Conservation (phyloP, 129 eudicot genomes). For the Sambucus nigra region DNA sequence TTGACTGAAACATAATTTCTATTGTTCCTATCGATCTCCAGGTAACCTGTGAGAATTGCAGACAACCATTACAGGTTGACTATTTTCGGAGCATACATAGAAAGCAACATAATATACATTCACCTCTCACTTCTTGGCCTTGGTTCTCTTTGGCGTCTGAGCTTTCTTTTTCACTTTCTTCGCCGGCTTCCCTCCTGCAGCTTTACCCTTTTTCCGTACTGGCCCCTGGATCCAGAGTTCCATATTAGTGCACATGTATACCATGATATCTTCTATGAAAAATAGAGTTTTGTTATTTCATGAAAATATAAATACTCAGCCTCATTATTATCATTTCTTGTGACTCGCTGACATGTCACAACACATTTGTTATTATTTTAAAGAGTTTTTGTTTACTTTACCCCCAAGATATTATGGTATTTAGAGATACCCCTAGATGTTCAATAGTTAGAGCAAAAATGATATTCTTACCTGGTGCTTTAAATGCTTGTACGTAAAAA, state of each 20-base stretch:
- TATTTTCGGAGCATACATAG: neutral
- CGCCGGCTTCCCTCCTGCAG: constrained; percentile 47
- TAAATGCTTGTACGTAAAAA: too few species aligned
- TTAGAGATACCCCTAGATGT: too few species aligned
- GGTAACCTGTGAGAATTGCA: neutral
- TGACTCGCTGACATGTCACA: too few species aligned
- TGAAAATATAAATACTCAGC: too few species aligned
- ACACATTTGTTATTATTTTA: too few species aligned
- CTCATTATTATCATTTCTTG: too few species aligned
- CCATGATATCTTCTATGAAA: neutral
- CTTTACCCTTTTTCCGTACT: constrained; percentile 52
- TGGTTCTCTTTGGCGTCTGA: constrained; percentile 65
- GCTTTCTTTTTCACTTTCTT: constrained; percentile 75
- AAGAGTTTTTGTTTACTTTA: too few species aligned
- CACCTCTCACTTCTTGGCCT: constrained; percentile 58
- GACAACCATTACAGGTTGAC: neutral
- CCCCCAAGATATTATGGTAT: too few species aligned
- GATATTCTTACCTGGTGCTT: too few species aligned
- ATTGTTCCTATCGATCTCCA: neutral
- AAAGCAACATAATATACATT: neutral
- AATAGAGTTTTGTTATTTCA: neutral
- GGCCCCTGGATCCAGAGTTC: constrained; percentile 38
- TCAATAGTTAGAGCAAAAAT: too few species aligned
- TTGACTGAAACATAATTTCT: neutral
- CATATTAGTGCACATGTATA: constrained; percentile 11